Conservation (phyloP, 2,329 filamentous ascomycete genomes). For the Trichoderma arundinaceum region DNA sequence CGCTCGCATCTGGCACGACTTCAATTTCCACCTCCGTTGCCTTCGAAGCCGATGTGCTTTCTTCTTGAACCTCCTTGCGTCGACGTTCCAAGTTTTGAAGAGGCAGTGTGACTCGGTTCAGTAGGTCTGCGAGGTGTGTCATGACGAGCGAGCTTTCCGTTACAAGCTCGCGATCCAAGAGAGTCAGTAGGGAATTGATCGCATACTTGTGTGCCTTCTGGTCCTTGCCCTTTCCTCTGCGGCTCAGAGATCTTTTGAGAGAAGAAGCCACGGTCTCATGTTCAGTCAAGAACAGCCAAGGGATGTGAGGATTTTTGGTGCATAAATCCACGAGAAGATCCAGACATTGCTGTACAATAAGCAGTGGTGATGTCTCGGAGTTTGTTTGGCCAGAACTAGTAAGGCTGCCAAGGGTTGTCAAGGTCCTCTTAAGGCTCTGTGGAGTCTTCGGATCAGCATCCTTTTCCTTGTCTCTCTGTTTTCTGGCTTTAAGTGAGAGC, state of each 20-base stretch:
- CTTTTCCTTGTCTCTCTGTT: slow-evolving; percentile 69
- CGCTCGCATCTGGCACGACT: slow-evolving; percentile 36
- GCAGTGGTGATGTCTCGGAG: slow-evolving; percentile 88
- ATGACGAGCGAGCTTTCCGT: slow-evolving; percentile 98
- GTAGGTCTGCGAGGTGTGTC: slow-evolving; percentile 85
- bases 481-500: slow-evolving; percentile 87
- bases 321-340: slow-evolving; percentile 83
- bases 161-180: slow-evolving; percentile 91
- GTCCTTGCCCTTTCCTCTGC: slow-evolving; percentile 89
- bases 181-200: slow-evolving; percentile 84
- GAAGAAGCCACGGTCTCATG: slow-evolving; percentile 78
- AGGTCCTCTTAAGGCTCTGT: slow-evolving; percentile 75
- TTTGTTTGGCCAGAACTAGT: slow-evolving; percentile 60
- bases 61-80: slow-evolving; percentile 73
- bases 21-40: slow-evolving; percentile 47
- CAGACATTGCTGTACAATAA: slow-evolving; percentile 95
- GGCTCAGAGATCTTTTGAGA: slow-evolving; percentile 75
- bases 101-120: slow-evolving; percentile 87
- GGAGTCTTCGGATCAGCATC: slow-evolving; percentile 73
- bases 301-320: slow-evolving; percentile 82
- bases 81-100: slow-evolving; percentile 82
- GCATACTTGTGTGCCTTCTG: slow-evolving; percentile 84
- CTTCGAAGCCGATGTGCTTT: slow-evolving; percentile 46
- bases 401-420: slow-evolving; percentile 62
- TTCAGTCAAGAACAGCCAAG: slow-evolving; percentile 91